A percentile compares a stretch with the other conserved stretches of the same genome.
phyloP scores from a whole-genome alignment of 2,329 filamentous ascomycete species.

The Gaeumannomyces sp. region DNA sequence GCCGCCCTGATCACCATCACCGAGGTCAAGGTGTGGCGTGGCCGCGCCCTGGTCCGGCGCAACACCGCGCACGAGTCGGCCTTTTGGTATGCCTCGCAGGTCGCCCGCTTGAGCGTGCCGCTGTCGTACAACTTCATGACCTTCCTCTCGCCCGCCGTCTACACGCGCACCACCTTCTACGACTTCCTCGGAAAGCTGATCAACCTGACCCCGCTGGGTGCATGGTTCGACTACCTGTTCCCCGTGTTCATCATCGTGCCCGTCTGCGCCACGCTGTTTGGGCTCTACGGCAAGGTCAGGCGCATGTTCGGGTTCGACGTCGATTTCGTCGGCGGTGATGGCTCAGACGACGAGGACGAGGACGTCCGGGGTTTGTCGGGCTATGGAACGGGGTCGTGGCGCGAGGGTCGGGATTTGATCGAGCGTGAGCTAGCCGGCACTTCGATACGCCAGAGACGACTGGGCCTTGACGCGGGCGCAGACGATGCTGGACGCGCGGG shows the following conservation, averaged over 20 bases:
- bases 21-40: constrained; percentile 96
- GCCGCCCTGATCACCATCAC: constrained; percentile 82
- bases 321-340: constrained; percentile 62
- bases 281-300: constrained; percentile 77
- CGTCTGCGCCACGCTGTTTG: constrained; percentile 79
- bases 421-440: constrained; percentile 73
- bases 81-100: constrained; percentile 91
- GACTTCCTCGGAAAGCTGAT: constrained; percentile 77
- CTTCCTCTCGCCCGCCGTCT: constrained; percentile 68
- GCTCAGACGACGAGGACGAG: constrained; percentile 68
- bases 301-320: constrained; percentile 70
- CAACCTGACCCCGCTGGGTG: constrained; percentile 73
- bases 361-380: constrained; percentile 55
- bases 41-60: constrained; percentile 79
- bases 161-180: constrained; percentile 77
- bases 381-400: constrained; percentile 78
- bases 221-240: constrained; percentile 82
- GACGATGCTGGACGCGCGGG: constrained; percentile 19
- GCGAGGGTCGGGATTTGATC: constrained; percentile 85
- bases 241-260: constrained; percentile 83
- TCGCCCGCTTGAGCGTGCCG: constrained; percentile 87
- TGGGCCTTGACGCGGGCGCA: constrained; percentile 33
- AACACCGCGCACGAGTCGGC: constrained; percentile 91
- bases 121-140: constrained; percentile 96
- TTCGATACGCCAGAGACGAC: constrained; percentile 44